phyloP scores from a whole-genome alignment of 192 early-diverging fungal genomes.

The Coemansia sp. region DNA sequence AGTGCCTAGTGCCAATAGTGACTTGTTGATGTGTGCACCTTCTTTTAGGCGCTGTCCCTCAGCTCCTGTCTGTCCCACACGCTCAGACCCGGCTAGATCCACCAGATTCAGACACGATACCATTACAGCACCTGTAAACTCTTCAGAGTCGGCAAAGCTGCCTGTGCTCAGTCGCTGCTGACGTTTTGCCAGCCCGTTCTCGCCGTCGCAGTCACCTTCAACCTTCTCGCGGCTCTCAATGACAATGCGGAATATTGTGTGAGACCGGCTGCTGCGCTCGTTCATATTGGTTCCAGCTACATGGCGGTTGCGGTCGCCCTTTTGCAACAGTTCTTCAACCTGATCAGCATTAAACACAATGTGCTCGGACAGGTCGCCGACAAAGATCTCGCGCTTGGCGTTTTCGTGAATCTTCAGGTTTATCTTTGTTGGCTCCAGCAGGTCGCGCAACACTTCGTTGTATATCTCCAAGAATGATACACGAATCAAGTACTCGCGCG shows the following conservation, averaged over 20 bases:
- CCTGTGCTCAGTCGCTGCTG: conserved; percentile 41
- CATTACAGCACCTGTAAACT: conserved; percentile 54
- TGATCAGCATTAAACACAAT: conserved; percentile 59
- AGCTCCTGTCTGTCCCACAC: conserved; percentile 69
- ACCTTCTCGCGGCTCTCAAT: conserved; percentile 75
- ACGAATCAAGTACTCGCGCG: conserved; percentile 84
- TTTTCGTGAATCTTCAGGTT: conserved; percentile 90
- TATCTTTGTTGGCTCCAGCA: conserved; percentile 77
- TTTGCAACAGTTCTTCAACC: conserved; percentile 72
- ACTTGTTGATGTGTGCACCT: conserved; percentile 95
- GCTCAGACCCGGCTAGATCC: conserved; percentile 96
- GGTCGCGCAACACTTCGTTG: conserved; percentile 89
- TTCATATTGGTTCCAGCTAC: conserved; percentile 93
- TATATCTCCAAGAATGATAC: conserved; percentile 99
- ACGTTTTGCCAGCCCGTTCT: not conserved
- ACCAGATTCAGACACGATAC: conserved; percentile 79
- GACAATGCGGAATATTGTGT: conserved; percentile 94
- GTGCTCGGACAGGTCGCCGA: conserved; percentile 64
- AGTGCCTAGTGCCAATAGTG: conserved; percentile 83
- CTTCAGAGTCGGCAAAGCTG: conserved; percentile 23
- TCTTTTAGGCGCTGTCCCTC: conserved; percentile 89
- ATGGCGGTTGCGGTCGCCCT: conserved; percentile 81
- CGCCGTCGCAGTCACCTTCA: not conserved
- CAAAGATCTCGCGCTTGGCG: conserved; percentile 62
- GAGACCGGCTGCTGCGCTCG: conserved; percentile 85